These are phyloP conservation scores for Venturia nashicola DNA, from an alignment of 2,329 filamentous ascomycete species.

Conservation along the genomic window DNA sequence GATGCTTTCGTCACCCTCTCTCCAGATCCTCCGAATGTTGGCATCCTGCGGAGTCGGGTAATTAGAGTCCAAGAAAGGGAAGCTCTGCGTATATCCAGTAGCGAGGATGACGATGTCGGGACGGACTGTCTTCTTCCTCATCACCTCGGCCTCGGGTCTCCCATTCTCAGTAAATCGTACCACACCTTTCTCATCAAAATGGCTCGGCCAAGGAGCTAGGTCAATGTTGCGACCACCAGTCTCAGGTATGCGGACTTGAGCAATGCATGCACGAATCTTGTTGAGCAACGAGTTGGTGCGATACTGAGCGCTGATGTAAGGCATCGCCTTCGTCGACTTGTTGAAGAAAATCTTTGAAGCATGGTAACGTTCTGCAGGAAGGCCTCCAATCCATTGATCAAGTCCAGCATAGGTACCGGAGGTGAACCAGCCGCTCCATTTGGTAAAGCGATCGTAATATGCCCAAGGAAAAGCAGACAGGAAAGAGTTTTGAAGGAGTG, in stretches of 20 bases:
- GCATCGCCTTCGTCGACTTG: slow-evolving; percentile 32
- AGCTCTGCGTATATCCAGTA: slow-evolving; percentile 34
- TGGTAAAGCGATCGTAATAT: slow-evolving; percentile 36
- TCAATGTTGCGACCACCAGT: slow-evolving; percentile 31
- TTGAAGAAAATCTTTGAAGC: slow-evolving; percentile 15
- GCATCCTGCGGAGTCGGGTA: slow-evolving; percentile 36
- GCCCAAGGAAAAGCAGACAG: slow-evolving; percentile 30
- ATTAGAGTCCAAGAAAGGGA: slow-evolving; percentile 27
- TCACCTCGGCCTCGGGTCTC: slow-evolving; percentile 17
- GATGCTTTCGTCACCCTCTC: slow-evolving; percentile 24
- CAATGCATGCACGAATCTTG: slow-evolving; percentile 24
- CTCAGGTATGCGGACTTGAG: slow-evolving; percentile 29
- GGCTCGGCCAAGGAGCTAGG: slow-evolving; percentile 31
- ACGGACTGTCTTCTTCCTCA: slow-evolving; percentile 19
- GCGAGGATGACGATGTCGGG: slow-evolving; percentile 36
- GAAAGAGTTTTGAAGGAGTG: slow-evolving; percentile 25
- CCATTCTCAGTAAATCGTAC: slow-evolving; percentile 25
- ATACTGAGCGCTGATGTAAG: slow-evolving; percentile 30
- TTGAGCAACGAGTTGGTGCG: slow-evolving; percentile 23
- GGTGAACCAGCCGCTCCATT: slow-evolving; percentile 30
- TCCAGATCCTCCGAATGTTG: slow-evolving; percentile 43
- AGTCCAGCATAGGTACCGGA: slow-evolving; percentile 34
- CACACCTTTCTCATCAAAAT: slow-evolving; percentile 25
- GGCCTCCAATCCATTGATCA: slow-evolving; percentile 37
- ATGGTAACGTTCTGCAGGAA: slow-evolving; percentile 17